Conservation (phyloP, 2,329 filamentous ascomycete genomes). For the Fusarium paranaense region DNA sequence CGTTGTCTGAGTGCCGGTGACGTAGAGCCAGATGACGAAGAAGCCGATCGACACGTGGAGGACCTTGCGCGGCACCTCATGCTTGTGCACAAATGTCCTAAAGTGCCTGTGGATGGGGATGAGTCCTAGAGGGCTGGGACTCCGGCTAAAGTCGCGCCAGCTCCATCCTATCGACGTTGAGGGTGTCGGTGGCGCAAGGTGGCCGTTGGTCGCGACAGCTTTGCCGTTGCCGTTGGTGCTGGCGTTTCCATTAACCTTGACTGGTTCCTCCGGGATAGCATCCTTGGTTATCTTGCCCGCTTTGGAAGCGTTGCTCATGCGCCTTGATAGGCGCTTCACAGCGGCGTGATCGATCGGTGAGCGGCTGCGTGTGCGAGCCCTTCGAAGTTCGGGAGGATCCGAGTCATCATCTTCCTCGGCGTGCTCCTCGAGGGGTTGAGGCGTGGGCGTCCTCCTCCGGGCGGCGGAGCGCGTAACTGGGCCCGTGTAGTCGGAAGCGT, state of each 20-base stretch:
- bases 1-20: slow-evolving; percentile 78
- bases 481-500: slow-evolving; percentile 67
- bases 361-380: slow-evolving; percentile 77
- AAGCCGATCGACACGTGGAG: slow-evolving; percentile 98
- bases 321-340: slow-evolving; percentile 65
- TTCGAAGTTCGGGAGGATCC: slow-evolving; percentile 61
- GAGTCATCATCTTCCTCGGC: slow-evolving; percentile 63
- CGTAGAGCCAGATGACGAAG: slow-evolving; percentile 88
- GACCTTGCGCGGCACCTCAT: slow-evolving; percentile 94
- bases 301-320: slow-evolving; percentile 52
- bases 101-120: slow-evolving; percentile 97
- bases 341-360: slow-evolving; percentile 70
- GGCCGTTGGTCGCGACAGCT: slow-evolving; percentile 64
- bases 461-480: slow-evolving; percentile 83
- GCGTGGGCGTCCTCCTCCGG: slow-evolving; percentile 65
- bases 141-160: slow-evolving; percentile 90
- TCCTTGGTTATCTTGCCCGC: slow-evolving; percentile 42
- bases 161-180: slow-evolving; percentile 72
- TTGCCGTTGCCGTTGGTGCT: slow-evolving; percentile 50
- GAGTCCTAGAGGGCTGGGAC: slow-evolving; percentile 90
- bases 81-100: slow-evolving; percentile 91
- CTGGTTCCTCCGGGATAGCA: slow-evolving; percentile 33
- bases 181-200: slow-evolving; percentile 76
- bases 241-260: slow-evolving; percentile 49
- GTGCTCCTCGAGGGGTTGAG: slow-evolving; percentile 71